Conservation (phyloP, 192 early-diverging fungal species). For the Gigaspora rosea region DNA sequence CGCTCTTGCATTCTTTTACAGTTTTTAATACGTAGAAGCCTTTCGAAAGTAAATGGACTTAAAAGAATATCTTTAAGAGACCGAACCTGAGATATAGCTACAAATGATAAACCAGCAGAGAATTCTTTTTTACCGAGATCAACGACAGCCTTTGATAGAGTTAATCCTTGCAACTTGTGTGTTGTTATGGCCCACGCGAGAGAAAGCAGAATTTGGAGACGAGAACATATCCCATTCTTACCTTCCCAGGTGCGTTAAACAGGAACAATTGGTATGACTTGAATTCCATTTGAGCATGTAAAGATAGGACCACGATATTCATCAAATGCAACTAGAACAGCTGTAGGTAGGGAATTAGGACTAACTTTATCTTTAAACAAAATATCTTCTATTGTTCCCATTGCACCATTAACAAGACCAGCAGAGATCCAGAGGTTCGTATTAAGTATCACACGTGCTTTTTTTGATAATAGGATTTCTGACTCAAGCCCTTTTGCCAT, state of each 20-base stretch:
- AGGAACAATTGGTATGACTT: neutral
- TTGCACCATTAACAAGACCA: neutral
- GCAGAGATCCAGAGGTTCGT: neutral
- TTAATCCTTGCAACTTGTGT: too few species aligned
- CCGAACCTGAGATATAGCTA: too few species aligned
- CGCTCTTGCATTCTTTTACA: too few species aligned
- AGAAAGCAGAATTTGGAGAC: neutral
- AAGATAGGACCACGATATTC: neutral
- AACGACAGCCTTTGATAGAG: too few species aligned
- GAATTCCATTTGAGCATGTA: neutral
- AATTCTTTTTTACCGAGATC: too few species aligned
- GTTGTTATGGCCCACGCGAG: neutral
- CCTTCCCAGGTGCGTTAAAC: neutral
- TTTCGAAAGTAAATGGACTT: too few species aligned
- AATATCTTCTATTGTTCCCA: neutral
- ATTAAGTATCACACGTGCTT: neutral
- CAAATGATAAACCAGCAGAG: too few species aligned
- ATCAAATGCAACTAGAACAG: neutral
- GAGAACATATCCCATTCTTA: neutral
- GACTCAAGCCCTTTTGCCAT: neutral
- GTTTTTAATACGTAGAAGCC: too few species aligned
- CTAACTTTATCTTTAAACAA: neutral
- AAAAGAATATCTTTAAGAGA: too few species aligned
- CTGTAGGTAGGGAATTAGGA: neutral
- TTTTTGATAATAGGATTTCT: neutral